Base-by-base conservation (phyloP, 371 early-diverging fungal species). In the Rhizopus arrhizus region DNA sequence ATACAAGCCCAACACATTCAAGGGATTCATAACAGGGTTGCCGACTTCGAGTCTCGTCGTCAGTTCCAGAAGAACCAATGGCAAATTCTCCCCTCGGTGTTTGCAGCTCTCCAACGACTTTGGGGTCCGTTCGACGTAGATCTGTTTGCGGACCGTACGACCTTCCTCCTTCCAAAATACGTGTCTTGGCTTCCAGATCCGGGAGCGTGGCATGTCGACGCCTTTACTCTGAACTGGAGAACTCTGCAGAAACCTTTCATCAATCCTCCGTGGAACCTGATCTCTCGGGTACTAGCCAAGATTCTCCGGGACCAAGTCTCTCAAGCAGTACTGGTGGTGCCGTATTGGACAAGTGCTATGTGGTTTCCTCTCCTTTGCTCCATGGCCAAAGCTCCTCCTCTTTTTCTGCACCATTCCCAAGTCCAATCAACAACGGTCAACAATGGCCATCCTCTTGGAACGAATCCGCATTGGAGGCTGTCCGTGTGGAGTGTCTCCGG, bases 101-200 rank as follows among this genome's bases (percentile, higher is more conserved):
- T 65, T 52, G 53, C 36, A 12, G 34, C 41, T 2, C 16, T 65
- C 22, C 60, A 60, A 32, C 46, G 13, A 6, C 7, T 1, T 2
- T 61, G 51, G 56, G 66, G 71, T 7, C 47, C 33, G 46, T n/a
- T 56, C 62, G 43, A 57, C 41, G 49, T 64, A 42, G 59, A 66
- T 50, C 65, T 71, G 1, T 71, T 66, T 53, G 72, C 67, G 4
- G 66, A 66, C 34, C 51, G 67, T 8, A 60, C 49, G 1, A 64
- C 59, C 40, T 0, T 22, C 32, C 61, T 49, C 5, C 52, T 71
- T 28, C 49, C 42, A 32, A 41, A 29, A 22, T 70, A 70, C 49
- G 63, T 70, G 16, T 53, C 61, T 11, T 65, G 70, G 61, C 11
- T 45, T 4, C 51, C 32, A 7, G 55, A 69, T 40, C 61, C 61